Conservation (phyloP, 1,139 yeast species). For the Suhomyces yuchorum region DNA sequence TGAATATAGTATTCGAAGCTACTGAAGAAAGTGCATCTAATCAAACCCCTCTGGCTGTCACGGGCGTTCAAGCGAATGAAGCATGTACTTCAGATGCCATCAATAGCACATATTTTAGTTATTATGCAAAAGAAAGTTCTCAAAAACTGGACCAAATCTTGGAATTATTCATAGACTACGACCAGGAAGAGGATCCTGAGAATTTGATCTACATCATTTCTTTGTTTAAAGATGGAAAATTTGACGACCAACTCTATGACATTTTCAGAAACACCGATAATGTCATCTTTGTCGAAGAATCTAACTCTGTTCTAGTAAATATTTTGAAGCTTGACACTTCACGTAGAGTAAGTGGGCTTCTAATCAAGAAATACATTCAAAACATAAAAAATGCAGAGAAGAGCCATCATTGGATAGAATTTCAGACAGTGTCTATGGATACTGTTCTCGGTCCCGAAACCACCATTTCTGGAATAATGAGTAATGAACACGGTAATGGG, state of each 20-base stretch:
- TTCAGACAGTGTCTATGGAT: not conserved
- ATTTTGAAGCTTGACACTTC: conserved; percentile 22
- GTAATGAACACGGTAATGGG: conserved; percentile 24
- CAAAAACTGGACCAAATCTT: not conserved
- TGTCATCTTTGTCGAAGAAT: conserved; percentile 17
- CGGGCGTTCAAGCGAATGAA: too few species aligned
- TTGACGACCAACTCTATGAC: conserved; percentile 1
- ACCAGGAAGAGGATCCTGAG: not conserved
- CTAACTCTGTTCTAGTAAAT: conserved; percentile 21
- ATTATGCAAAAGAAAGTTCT: not conserved
- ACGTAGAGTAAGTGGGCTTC: conserved; percentile 18
- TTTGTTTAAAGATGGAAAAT: not conserved
- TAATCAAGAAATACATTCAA: conserved; percentile 5
- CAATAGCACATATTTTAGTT: too few species aligned
- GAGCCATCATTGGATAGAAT: conserved; percentile 21
- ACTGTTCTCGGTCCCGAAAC: conserved; percentile 16
- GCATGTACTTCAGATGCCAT: too few species aligned
- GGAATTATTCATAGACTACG: not conserved
- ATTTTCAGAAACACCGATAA: conserved; percentile 16
- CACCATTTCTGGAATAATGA: conserved; percentile 26
- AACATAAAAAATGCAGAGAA: conserved; percentile 11
- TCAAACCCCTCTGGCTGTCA: too few species aligned
- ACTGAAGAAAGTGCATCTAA: too few species aligned
- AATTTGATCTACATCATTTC: conserved; percentile 8
- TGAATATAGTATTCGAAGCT: too few species aligned